Evolutionary conservation across 176 grass and related monocot genomes (phyloP), one percentile per base, ranked within the genome.

Genomic region (Pharus latifolius): DNA sequence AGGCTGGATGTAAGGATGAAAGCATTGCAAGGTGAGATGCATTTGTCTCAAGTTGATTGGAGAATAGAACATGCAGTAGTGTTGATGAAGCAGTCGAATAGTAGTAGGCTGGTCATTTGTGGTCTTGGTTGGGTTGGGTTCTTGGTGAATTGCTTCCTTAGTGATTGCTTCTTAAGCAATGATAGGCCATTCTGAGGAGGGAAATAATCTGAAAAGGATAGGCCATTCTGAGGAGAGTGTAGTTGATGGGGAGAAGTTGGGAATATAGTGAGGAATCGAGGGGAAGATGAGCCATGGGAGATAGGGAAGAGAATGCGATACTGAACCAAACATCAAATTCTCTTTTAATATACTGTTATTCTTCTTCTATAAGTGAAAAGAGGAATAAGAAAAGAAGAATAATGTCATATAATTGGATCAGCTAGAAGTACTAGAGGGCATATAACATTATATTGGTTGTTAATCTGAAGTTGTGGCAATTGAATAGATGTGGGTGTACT

Each of bases 171-270:
- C 33, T 58, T 52, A 34, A 15, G 7, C 60, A 67, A 45, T 33
- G 68, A 67, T 25, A 28, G 33, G 42, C 7, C 42, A 26, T 31
- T 7, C 2, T 10, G 24, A 25, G 49, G 29, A 40, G 22, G 23
- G 18, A 69, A 41, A 63, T 44, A 23, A 10, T 31, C 7, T 60
- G 75, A 79, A 58, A 84, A 51, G 23, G 65, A 71, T 31, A 17
- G 5, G 38, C 6, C 46, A 69, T 28, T 22, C 45, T 42, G 7
- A 24, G 8, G 17, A 34, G 27, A 1, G 53, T 32, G 34, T 25
- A 18, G 46, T 5, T 20, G 4, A 33, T 17, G 49, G 26, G 22
- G 26, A 64, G 5, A 34, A 18, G n/a, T 18, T 18, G 17, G 19
- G 28, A 10, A 38, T 56, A 7, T 10, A 72, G 10, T 7, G 41